Evolutionary conservation across 495 filamentous ascomycete genomes (phyloP).

Genomic region (Penicillium dipodomyicola): DNA sequence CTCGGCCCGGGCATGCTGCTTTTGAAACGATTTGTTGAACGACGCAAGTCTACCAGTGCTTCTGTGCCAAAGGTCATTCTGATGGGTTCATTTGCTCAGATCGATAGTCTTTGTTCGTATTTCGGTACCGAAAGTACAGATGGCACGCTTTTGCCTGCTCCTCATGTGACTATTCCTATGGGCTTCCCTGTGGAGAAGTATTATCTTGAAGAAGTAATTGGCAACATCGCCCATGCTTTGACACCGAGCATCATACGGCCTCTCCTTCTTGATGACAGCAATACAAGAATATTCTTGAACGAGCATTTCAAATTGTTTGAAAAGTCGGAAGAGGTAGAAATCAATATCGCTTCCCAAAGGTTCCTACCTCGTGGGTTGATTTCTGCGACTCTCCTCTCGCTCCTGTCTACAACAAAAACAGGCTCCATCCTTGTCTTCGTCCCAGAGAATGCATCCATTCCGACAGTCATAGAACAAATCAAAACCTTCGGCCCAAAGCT

Average conservation of each 20-base stretch:
- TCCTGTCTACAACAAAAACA: too few species aligned
- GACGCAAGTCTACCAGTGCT: too few species aligned
- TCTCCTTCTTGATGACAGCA: conserved; percentile 24
- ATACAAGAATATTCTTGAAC: conserved; percentile 9
- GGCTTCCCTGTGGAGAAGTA: conserved; percentile 7
- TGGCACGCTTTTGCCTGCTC: conserved; percentile 36
- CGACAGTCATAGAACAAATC: too few species aligned
- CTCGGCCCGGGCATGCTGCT: too few species aligned
- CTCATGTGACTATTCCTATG: conserved; percentile 37
- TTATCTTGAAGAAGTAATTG: conserved; percentile 51
- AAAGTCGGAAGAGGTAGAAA: neutral
- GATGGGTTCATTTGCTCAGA: conserved; percentile 49
- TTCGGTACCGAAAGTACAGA: conserved; percentile 40
- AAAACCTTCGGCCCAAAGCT: too few species aligned
- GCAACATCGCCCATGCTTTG: conserved; percentile 32
- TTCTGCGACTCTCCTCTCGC: too few species aligned
- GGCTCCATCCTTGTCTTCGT: too few species aligned
- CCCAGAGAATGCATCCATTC: too few species aligned
- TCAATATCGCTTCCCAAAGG: too few species aligned
- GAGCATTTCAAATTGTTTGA: conserved; percentile 21
- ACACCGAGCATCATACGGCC: conserved; percentile 14
- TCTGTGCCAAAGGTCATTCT: too few species aligned
- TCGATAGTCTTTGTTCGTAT: conserved; percentile 55
- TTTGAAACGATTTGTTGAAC: too few species aligned
- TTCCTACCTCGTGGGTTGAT: too few species aligned